A percentile compares a stretch with the other conserved stretches of the same genome.
phyloP scores from a whole-genome alignment of 1,284 basidiomycete genomes.

The Apiotrichum laibachii region DNA sequence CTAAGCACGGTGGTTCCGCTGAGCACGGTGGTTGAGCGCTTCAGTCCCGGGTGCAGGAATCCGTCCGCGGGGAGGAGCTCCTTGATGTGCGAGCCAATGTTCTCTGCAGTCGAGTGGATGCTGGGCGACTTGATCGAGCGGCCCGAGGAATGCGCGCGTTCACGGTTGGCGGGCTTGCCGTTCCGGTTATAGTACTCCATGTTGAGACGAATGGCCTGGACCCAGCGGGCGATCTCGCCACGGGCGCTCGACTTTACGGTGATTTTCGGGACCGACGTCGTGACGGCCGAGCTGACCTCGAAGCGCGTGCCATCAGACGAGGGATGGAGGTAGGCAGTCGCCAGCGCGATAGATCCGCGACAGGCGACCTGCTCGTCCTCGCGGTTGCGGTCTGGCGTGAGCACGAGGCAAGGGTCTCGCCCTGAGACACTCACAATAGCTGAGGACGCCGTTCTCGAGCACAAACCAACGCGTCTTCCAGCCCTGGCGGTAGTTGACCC shows the following conservation, averaged over 20 bases:
- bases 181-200: constrained; percentile 61
- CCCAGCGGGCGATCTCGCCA: constrained; percentile 85
- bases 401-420: neutral
- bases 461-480: constrained; percentile 95
- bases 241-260: constrained; percentile 88
- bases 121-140: neutral
- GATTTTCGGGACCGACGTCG: constrained; percentile 62
- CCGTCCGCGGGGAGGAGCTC: constrained; percentile 34
- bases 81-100: constrained; percentile 18
- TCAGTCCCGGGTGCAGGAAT: constrained; percentile 45
- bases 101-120: constrained; percentile 33
- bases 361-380: constrained; percentile 86
- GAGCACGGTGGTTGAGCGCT: constrained; percentile 49
- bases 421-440: constrained; percentile 55
- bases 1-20: constrained; percentile 44
- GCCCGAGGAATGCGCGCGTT: neutral
- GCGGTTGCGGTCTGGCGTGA: constrained; percentile 64
- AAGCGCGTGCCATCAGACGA: constrained; percentile 61
- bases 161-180: constrained; percentile 1
- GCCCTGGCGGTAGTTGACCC: constrained; percentile 58
- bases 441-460: constrained; percentile 77
- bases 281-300: constrained; percentile 65
- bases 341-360: constrained; percentile 85
- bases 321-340: constrained; percentile 66
- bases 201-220: constrained; percentile 67